phyloP scores from a whole-genome alignment of 2,329 filamentous ascomycete species.

The Aspergillus ibericus region DNA sequence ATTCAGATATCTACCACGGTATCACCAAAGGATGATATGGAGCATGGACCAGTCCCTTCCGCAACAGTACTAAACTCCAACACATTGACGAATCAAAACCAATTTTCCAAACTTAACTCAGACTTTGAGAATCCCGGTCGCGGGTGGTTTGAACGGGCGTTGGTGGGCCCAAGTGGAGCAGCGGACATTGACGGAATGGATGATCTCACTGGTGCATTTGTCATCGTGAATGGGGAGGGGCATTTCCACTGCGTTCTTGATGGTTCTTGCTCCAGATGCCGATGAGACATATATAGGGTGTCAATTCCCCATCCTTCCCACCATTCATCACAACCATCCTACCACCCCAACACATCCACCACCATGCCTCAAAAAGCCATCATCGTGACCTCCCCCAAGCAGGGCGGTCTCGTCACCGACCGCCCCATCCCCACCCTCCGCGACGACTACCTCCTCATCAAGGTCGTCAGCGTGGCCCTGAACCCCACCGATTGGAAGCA shows the following conservation, averaged over 20 bases:
- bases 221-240: not conserved
- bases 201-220: constrained; percentile 1
- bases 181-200: not conserved
- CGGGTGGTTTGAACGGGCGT: not conserved
- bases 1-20: not conserved
- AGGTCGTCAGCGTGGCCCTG: constrained; percentile 52
- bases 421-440: constrained; percentile 43
- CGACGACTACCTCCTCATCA: constrained; percentile 56
- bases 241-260: not conserved
- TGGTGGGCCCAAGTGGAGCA: not conserved
- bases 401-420: constrained; percentile 27
- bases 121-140: not conserved
- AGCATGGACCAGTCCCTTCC: not conserved
- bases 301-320: too few relatives aligned
- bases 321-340: too few relatives aligned
- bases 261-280: not conserved
- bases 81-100: not conserved
- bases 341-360: not conserved
- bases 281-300: not conserved
- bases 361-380: constrained; percentile 34
- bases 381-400: constrained; percentile 29
- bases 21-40: too few relatives aligned
- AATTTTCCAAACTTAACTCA: not conserved
- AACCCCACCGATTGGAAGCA: constrained; percentile 61
- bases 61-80: not conserved